Percentiles rank a stretch among this genome's conserved stretches.
Conservation (phyloP, 176 grass and related monocot species). For the Tillandsia fasciculata region DNA sequence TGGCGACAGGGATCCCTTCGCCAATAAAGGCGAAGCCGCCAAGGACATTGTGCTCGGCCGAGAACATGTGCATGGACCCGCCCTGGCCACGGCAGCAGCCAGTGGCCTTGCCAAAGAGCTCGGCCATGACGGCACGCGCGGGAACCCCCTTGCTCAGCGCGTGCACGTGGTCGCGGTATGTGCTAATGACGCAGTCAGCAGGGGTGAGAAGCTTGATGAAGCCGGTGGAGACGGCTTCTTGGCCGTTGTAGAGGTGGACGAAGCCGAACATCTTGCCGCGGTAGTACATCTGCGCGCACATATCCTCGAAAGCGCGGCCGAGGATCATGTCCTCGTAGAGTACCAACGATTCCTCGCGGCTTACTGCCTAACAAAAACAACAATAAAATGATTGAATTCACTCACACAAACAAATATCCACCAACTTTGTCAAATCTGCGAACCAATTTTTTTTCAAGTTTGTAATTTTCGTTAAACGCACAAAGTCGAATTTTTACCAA, state of each 20-base stretch:
- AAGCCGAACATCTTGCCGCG: constrained; percentile 98
- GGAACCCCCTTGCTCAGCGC: constrained; percentile 84
- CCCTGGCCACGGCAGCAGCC: constrained; percentile 91
- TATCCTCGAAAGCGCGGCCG: constrained; percentile 79
- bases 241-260: constrained; percentile 92
- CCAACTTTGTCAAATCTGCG: no score
- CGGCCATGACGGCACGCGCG: constrained; percentile 65
- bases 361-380: constrained; percentile 39
- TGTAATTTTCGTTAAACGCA: no score
- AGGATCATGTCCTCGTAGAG: constrained; percentile 89
- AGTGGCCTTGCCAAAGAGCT: constrained; percentile 89
- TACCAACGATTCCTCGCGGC: constrained; percentile 55
- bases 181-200: constrained; percentile 77
- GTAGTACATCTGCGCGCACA: constrained; percentile 98
- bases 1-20: constrained; percentile 88
- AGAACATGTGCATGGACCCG: constrained; percentile 99
- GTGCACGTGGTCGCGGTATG: constrained; percentile 91
- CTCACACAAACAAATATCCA: not conserved
- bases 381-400: not conserved
- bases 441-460: no score
- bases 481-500: no score
- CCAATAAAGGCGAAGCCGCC: constrained; percentile 94
- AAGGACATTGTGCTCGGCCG: constrained; percentile 66
- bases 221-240: constrained; percentile 93
- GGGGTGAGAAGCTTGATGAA: constrained; percentile 85